These are phyloP conservation scores for Aspergillus leporis DNA, from an alignment of 495 filamentous ascomycete genomes.

Conservation along the genomic window DNA sequence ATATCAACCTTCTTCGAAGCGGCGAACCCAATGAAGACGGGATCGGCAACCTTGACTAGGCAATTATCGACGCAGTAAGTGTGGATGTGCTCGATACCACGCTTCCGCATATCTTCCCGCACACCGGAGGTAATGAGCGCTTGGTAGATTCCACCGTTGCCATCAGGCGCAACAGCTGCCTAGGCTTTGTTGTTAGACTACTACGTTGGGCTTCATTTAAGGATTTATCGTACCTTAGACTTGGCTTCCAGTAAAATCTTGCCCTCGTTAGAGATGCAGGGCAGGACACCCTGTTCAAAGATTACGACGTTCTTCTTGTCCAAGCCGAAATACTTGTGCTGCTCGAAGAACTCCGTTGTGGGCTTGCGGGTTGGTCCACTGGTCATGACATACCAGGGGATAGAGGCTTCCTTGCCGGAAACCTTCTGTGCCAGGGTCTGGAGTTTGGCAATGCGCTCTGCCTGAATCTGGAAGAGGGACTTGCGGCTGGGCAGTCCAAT, in stretches of 20 bases:
- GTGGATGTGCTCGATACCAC: constrained; percentile 94
- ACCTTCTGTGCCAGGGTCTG: constrained; percentile 77
- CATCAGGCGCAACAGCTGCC: constrained; percentile 96
- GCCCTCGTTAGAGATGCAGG: constrained; percentile 95
- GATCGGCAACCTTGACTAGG: constrained; percentile 96
- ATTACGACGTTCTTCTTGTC: constrained; percentile 81
- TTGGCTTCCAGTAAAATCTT: constrained; percentile 95
- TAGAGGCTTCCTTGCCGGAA: constrained; percentile 62
- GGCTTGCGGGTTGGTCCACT: constrained; percentile 91
- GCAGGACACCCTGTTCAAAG: constrained; percentile 96
- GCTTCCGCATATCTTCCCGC: constrained; percentile 81
- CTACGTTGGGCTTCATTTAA: neutral
- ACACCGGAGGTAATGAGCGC: constrained; percentile 81
- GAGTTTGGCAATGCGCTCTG: constrained; percentile 86
- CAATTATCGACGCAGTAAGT: constrained; percentile 99
- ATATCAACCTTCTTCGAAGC: constrained; percentile 90
- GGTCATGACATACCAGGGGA: constrained; percentile 99
- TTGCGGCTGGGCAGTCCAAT: constrained; percentile 92
- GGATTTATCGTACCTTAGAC: constrained; percentile 59
- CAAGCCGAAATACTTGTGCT: constrained; percentile 88
- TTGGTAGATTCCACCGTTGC: constrained; percentile 96
- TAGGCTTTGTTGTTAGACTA: constrained; percentile 27
- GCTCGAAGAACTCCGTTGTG: constrained; percentile 89
- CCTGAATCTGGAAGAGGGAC: constrained; percentile 95
- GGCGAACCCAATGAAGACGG: constrained; percentile 91